A percentile compares a stretch with the other conserved stretches of the same genome.
Conservation (phyloP, 345 rosid species). For the Corchorus capsularis region DNA sequence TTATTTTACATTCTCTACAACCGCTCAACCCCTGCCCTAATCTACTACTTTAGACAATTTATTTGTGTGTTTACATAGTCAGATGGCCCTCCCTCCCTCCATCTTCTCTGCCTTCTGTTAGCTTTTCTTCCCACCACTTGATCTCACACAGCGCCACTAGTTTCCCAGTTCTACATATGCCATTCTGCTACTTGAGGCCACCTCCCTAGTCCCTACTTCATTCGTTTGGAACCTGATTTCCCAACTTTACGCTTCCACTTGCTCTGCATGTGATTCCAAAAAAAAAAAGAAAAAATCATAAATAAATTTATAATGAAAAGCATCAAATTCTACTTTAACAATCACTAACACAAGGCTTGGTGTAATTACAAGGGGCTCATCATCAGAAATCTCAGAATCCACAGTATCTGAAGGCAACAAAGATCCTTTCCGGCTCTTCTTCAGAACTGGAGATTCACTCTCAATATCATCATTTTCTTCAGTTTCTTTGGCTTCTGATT, state of each 20-base stretch:
- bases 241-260: conserved; percentile 66
- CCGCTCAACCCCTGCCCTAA: not conserved
- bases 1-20: conserved; percentile 37
- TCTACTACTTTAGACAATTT: conserved; percentile 23
- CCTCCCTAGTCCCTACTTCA: conserved; percentile 37
- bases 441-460: conserved; percentile 27
- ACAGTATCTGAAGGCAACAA: conserved; percentile 26
- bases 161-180: conserved; percentile 11
- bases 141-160: conserved; percentile 18
- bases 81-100: conserved; percentile 24
- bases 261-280: conserved; percentile 54
- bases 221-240: conserved; percentile 49
- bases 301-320: conserved; percentile 15
- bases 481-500: conserved; percentile 47
- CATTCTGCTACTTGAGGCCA: not conserved
- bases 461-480: conserved; percentile 27
- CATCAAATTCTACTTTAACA: not conserved
- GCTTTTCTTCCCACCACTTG: conserved; percentile 1
- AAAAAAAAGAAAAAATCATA: conserved; percentile 12
- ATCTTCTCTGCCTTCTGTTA: conserved; percentile 24
- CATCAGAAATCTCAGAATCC: conserved; percentile 68
- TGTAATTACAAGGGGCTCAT: conserved; percentile 85
- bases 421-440: conserved; percentile 27
- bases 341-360: conserved; percentile 18
- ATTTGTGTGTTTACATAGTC: conserved; percentile 36